A percentile compares a stretch with the other conserved stretches of the same genome.
Conservation (phyloP, 257 asterid genomes). For the Ophiorrhiza pumila region DNA sequence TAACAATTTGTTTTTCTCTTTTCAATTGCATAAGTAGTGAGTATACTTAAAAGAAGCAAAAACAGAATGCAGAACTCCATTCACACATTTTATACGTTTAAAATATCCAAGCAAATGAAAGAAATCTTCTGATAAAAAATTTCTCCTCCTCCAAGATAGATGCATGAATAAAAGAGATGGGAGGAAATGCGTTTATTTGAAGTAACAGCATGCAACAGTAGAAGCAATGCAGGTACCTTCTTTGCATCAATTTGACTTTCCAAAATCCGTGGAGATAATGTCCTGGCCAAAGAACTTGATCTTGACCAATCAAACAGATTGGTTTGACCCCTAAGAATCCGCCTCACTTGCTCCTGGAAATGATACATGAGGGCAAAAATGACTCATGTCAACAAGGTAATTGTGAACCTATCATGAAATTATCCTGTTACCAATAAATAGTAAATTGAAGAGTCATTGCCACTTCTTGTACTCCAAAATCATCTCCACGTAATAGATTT, state of each 20-base stretch:
- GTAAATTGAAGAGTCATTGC: not conserved
- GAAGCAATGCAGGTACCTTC: constrained; percentile 53
- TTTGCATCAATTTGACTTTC: constrained; percentile 98
- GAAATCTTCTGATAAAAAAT: not conserved
- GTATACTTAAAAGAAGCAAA: not conserved
- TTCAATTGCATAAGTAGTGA: not conserved
- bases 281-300: constrained; percentile 86
- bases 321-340: constrained; percentile 96
- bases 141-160: not conserved
- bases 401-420: not conserved
- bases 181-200: not conserved
- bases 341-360: constrained; percentile 87
- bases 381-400: not conserved
- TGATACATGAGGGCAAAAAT: constrained; percentile 3
- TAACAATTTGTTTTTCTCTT: not conserved
- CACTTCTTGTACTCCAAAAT: not conserved
- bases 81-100: not conserved
- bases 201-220: not conserved
- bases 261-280: constrained; percentile 94
- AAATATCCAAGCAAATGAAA: constrained; percentile 1
- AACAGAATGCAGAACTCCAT: not conserved
- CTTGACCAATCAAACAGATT: constrained; percentile 97
- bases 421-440: not conserved
- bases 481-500: not conserved
- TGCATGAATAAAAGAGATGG: not conserved